Evolutionary conservation across 1,284 basidiomycete species (phyloP).

Genomic region (Golubevia pallescens): DNA sequence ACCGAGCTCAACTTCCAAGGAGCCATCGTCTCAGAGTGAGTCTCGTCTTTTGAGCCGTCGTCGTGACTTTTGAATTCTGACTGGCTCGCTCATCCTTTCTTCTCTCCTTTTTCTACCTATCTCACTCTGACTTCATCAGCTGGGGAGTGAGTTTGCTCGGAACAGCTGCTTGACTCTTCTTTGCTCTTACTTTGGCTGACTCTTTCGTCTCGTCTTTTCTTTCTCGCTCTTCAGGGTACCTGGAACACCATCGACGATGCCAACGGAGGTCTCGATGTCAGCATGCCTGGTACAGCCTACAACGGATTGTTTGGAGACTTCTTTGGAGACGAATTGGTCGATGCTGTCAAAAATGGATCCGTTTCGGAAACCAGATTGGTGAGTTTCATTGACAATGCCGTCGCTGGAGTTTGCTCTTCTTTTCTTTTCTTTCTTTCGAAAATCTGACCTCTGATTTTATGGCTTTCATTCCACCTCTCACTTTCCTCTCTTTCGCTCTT

Average conservation of each 20-base stretch:
- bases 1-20: constrained; percentile 51
- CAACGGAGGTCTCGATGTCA: constrained; percentile 49
- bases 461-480: too few species aligned
- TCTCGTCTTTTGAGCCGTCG: neutral
- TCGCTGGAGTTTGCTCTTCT: neutral
- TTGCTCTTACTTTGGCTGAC: too few species aligned
- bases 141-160: too few species aligned
- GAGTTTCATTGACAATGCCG: constrained; percentile 40
- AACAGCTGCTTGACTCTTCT: too few species aligned
- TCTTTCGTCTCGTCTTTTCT: too few species aligned
- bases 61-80: too few species aligned
- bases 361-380: constrained; percentile 33
- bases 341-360: constrained; percentile 45
- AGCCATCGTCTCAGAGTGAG: constrained; percentile 43
- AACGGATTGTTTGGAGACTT: constrained; percentile 29
- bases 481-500: too few species aligned
- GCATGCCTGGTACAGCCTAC: constrained; percentile 23
- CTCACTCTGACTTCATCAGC: neutral
- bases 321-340: constrained; percentile 25
- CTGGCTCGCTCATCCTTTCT: too few species aligned
- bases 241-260: constrained; percentile 38
- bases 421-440: too few species aligned
- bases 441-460: too few species aligned
- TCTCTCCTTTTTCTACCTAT: neutral
- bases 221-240: constrained; percentile 12